Evolutionary conservation across 495 filamentous ascomycete species (phyloP).

Genomic region (Letharia lupina): DNA sequence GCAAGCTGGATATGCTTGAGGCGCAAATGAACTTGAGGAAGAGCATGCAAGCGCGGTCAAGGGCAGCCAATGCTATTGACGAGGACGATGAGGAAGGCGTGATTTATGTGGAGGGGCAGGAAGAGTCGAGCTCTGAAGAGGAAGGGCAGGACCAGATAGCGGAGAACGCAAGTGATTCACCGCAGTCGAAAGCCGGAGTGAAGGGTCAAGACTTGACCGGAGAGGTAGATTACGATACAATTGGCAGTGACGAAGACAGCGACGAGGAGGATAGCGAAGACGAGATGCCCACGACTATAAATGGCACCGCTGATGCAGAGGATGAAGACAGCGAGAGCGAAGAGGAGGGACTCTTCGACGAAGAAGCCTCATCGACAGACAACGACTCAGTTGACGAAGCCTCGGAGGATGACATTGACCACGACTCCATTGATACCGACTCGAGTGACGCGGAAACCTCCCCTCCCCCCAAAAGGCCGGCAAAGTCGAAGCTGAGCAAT

Average conservation of each 20-base stretch:
- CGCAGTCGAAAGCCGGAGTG: conserved; percentile 10
- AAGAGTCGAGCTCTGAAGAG: conserved; percentile 37
- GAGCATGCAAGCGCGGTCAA: conserved; percentile 40
- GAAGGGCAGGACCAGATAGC: conserved; percentile 33
- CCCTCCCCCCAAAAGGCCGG: conserved; percentile 21
- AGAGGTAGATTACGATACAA: conserved; percentile 1
- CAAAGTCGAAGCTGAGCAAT: conserved; percentile 17
- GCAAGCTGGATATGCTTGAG: conserved; percentile 83
- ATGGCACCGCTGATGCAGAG: conserved; percentile 27
- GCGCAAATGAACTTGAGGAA: conserved; percentile 76
- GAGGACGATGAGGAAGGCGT: conserved; percentile 55
- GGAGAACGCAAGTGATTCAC: conserved; percentile 9
- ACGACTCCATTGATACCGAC: conserved; percentile 19
- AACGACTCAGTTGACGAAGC: conserved; percentile 22
- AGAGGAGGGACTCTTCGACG: conserved; percentile 21
- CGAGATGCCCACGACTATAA: conserved; percentile 21
- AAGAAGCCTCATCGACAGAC: conserved; percentile 26
- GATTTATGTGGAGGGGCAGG: conserved; percentile 79
- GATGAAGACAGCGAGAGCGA: conserved; percentile 27
- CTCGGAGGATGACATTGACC: conserved; percentile 22
- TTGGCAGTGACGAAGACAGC: conserved; percentile 3
- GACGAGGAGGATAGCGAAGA: conserved; percentile 20
- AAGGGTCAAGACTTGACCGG: conserved; percentile 10
- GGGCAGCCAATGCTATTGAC: conserved; percentile 36
- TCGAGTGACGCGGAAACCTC: conserved; percentile 22